phyloP scores from a whole-genome alignment of 2,329 filamentous ascomycete genomes.

The Periconia sp. region DNA sequence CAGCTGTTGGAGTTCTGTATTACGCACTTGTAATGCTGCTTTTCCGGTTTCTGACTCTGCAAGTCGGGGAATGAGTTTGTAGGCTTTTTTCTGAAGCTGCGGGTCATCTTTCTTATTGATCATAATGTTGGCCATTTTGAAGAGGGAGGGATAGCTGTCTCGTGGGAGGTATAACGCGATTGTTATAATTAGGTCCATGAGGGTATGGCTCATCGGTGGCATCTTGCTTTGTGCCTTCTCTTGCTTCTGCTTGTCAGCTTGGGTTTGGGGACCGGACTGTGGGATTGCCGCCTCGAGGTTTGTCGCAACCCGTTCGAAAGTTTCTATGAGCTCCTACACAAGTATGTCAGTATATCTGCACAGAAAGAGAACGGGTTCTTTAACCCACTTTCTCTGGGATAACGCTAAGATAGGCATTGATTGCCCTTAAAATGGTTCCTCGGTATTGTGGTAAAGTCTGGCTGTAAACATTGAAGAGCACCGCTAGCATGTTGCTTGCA shows the following conservation, averaged over 20 bases:
- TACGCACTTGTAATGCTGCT: constrained; percentile 77
- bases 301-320: constrained; percentile 83
- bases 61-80: constrained; percentile 93
- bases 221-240: constrained; percentile 71
- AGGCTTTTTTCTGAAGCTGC: constrained; percentile 97
- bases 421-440: constrained; percentile 88
- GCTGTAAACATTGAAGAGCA: constrained; percentile 99
- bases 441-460: constrained; percentile 92
- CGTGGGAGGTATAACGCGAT: constrained; percentile 92
- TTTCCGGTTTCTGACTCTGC: constrained; percentile 80
- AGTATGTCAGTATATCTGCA: constrained; percentile 18
- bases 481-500: constrained; percentile 87
- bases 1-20: constrained; percentile 79
- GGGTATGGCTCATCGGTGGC: constrained; percentile 90
- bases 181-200: constrained; percentile 96
- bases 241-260: constrained; percentile 67
- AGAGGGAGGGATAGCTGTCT: constrained; percentile 82
- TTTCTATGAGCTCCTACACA: constrained; percentile 76
- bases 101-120: constrained; percentile 83
- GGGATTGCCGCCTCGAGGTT: constrained; percentile 79
- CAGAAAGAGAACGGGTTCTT: constrained; percentile 8
- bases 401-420: constrained; percentile 93
- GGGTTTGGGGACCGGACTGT: constrained; percentile 65
- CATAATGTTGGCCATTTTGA: constrained; percentile 83
- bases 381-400: constrained; percentile 65